Conservation (phyloP, 2,329 filamentous ascomycete genomes). For the Nemania sp. region DNA sequence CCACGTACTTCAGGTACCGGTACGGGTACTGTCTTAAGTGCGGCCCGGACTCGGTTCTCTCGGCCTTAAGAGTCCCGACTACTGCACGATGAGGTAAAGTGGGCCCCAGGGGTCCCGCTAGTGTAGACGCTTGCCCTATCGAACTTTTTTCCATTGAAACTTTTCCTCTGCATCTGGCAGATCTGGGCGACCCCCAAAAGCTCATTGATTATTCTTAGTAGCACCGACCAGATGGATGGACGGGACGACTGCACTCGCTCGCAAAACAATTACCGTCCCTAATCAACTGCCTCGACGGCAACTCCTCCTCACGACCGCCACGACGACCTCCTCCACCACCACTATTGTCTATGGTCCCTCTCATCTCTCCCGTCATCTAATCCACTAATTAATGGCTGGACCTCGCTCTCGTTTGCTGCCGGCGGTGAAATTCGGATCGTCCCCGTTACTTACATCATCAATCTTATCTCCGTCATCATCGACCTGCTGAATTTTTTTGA, state of each 20-base stretch:
- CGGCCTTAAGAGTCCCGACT: slow-evolving; percentile 7
- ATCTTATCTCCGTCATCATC: neutral
- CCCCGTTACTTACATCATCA: slow-evolving; percentile 2
- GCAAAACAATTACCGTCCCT: slow-evolving; percentile 24
- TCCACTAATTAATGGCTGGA: slow-evolving; percentile 31
- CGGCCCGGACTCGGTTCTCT: neutral
- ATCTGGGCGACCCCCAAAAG: neutral
- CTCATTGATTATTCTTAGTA: neutral
- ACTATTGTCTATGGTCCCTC: slow-evolving; percentile 6
- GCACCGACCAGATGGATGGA: slow-evolving; percentile 15
- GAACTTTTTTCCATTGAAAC: neutral
- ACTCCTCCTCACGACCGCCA: no score
- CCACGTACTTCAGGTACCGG: no score
- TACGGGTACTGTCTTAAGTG: no score
- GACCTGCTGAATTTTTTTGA: no score
- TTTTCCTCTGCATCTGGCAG: neutral
- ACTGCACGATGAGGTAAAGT: slow-evolving; percentile 25
- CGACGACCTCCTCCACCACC: neutral
- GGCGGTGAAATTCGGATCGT: slow-evolving; percentile 21
- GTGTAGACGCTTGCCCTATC: neutral
- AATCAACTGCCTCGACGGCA: no score
- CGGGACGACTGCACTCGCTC: no score
- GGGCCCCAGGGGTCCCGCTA: neutral
- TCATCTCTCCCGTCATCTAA: neutral
- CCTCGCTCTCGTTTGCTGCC: slow-evolving; percentile 22